A percentile compares a stretch with the other conserved stretches of the same genome.
These are phyloP conservation scores for Aquilaria malaccensis DNA, from an alignment of 345 rosid genomes.

Conservation along the genomic window DNA sequence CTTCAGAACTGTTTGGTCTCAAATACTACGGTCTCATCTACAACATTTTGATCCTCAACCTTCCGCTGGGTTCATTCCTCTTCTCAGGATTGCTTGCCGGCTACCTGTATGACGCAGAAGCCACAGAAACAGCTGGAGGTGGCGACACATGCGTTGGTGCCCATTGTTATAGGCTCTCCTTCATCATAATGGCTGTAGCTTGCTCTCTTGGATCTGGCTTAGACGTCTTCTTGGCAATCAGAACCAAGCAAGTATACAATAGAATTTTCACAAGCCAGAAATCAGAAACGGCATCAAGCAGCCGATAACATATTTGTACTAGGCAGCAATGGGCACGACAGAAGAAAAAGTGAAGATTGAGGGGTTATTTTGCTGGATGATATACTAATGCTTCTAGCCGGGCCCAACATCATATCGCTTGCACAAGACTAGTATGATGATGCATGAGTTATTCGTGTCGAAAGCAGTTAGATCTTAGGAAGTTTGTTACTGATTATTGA, in stretches of 20 bases:
- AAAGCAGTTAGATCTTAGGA: too few relatives aligned
- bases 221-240: slow-evolving; percentile 43
- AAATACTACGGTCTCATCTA: slow-evolving; percentile 73
- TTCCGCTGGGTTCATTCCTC: slow-evolving; percentile 79
- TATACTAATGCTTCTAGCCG: background rate
- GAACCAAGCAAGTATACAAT: slow-evolving; percentile 50
- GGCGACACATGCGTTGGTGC: slow-evolving; percentile 75
- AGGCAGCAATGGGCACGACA: background rate
- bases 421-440: too few relatives aligned
- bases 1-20: slow-evolving; percentile 86
- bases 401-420: too few relatives aligned
- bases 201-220: slow-evolving; percentile 56
- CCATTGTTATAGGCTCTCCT: slow-evolving; percentile 69
- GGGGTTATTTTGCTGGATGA: slow-evolving; percentile 9
- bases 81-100: slow-evolving; percentile 85
- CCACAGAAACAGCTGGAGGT: slow-evolving; percentile 55
- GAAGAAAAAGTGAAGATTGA: slow-evolving; percentile 8
- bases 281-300: slow-evolving; percentile 18
- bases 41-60: slow-evolving; percentile 76
- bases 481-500: too few relatives aligned
- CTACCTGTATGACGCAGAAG: slow-evolving; percentile 59
- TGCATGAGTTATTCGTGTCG: too few relatives aligned
- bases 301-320: background rate
- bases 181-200: slow-evolving; percentile 52
- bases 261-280: slow-evolving; percentile 47